Evolutionary conservation across 495 filamentous ascomycete genomes (phyloP), one percentile per base, ranked within the genome.

Genomic region (Aspergillus cristatus): DNA sequence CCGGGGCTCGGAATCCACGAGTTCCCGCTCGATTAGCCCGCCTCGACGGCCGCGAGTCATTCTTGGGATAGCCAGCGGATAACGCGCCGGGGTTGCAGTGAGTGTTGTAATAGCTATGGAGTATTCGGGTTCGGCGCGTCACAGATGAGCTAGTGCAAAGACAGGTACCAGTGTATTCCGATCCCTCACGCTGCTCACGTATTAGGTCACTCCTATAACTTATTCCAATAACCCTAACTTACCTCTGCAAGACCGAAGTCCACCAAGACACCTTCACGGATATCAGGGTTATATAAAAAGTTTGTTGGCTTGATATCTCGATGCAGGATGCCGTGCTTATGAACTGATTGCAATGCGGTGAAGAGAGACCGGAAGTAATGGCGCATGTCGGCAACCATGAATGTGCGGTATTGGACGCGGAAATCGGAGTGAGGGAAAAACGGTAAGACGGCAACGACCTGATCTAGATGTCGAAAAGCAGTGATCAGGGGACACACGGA

Each of bases 281-380:
- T 70, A 3, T 79, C 62, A 3, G 84, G 82, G 43, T 94, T 89
- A 67, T 97, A 99, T 22, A 99, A 75, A 53, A 99, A 99, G 54
- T 99, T 99, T 67, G 91, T 99, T n/a, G 91, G 91, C 57, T 99
- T 99, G 57, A 99, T 96, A 58, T 99, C 91, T 37, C 91, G 81
- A 55, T 99, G 91, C 13, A 99, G 70, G 39, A 99, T 96, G 14
- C 73, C 67, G 50, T 81, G 77, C 25, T 69, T 67, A 57, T 99
- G 91, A 7, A 97, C 87, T 14, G 82, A 81, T 12, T 72, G 67
- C 5, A 99, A 70, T 0, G 93, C 91, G 4, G 77, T 78, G 55
- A 99, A 88, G 7, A 99, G 72, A 4, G 84, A 93, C 13, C 77
- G 75, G 47, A 99, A 84, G 57, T 97, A 99, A 53, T 87, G 69